phyloP scores from a whole-genome alignment of 2,329 filamentous ascomycete species.

The Monosporascus sp. region DNA sequence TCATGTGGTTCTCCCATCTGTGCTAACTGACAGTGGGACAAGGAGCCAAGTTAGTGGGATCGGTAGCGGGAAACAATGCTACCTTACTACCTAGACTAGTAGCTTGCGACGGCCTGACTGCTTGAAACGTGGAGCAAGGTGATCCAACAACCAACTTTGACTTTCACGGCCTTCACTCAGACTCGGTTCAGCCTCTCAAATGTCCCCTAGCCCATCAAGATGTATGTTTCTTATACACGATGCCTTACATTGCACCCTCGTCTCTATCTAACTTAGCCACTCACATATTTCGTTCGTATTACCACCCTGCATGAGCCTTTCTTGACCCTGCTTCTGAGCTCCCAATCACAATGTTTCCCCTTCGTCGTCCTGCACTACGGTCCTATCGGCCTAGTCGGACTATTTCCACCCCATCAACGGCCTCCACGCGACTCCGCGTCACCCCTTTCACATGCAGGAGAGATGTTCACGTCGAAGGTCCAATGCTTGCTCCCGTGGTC shows the following conservation, averaged over 20 bases:
- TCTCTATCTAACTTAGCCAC: conserved; percentile 1
- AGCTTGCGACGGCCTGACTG: no score
- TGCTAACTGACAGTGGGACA: no score
- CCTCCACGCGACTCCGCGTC: conserved; percentile 15
- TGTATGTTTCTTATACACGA: no score
- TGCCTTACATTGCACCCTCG: neutral
- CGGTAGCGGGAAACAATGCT: no score
- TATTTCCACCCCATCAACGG: conserved; percentile 11
- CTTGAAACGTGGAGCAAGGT: no score
- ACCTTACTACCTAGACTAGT: no score
- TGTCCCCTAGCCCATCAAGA: no score
- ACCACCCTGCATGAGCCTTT: conserved; percentile 11
- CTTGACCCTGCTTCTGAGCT: conserved; percentile 12
- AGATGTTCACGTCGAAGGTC: conserved; percentile 30
- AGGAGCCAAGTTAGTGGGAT: no score
- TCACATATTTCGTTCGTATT: conserved; percentile 11
- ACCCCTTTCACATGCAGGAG: conserved; percentile 18
- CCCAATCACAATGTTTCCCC: conserved; percentile 16
- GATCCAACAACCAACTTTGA: no score
- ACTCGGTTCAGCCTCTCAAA: no score
- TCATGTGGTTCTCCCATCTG: no score
- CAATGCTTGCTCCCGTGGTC: conserved; percentile 60
- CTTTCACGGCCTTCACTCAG: no score
- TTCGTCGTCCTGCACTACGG: conserved; percentile 9
- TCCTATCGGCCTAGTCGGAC: conserved; percentile 8